Evolutionary conservation across 2,329 filamentous ascomycete species (phyloP).

Genomic region (Sarocladium oryzae): DNA sequence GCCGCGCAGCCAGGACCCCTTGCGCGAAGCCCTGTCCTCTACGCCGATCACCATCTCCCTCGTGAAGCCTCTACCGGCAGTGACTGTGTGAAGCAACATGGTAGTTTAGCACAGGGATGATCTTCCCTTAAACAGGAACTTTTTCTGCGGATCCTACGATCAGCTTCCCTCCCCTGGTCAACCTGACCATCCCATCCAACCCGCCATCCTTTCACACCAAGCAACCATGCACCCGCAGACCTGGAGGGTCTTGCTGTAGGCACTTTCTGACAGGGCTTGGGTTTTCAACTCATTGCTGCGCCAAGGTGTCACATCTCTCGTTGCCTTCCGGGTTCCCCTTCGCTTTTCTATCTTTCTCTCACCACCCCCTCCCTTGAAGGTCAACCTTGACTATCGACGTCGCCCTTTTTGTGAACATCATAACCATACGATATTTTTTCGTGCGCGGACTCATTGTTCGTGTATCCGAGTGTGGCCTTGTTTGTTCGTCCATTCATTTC

Average conservation of each 20-base stretch:
- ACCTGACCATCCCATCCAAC: background rate
- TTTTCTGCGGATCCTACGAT: background rate
- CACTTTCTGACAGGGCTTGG: too few species aligned
- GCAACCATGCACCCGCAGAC: too few species aligned
- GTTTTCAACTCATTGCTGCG: background rate
- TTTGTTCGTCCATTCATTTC: slow-evolving; percentile 9
- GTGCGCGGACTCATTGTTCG: slow-evolving; percentile 3
- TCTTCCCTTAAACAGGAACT: slow-evolving; percentile 1
- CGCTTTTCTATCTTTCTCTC: slow-evolving; percentile 4
- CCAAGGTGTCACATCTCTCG: background rate
- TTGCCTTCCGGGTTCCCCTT: slow-evolving; percentile 2
- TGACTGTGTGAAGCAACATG: background rate
- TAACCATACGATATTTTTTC: slow-evolving; percentile 6
- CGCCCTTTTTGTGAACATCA: slow-evolving; percentile 5
- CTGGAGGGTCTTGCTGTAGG: too few species aligned
- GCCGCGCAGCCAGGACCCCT: slow-evolving; percentile 1
- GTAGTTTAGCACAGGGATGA: background rate
- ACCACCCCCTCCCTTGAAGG: background rate
- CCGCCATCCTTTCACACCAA: too few species aligned
- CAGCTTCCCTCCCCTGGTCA: background rate
- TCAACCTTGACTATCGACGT: slow-evolving; percentile 4
- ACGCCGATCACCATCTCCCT: slow-evolving; percentile 3
- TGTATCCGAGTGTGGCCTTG: slow-evolving; percentile 5
- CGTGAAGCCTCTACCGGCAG: background rate
- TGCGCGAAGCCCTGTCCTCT: background rate